These are phyloP conservation scores for Athelia sp. DNA, from an alignment of 1,284 basidiomycete species.

Conservation along the genomic window DNA sequence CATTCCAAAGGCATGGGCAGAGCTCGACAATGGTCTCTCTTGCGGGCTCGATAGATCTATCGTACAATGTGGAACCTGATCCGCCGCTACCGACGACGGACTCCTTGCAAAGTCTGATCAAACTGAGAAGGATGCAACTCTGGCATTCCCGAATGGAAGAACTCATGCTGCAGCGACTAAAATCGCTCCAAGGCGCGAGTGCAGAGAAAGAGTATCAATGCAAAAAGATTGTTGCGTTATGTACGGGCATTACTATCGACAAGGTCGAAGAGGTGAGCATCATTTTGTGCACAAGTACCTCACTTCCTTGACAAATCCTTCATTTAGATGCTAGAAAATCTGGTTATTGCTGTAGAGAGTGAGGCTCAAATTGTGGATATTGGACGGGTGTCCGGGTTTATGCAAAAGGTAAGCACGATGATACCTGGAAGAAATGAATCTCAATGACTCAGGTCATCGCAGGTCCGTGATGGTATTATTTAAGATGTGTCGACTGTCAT, in stretches of 20 bases:
- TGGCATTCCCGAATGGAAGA: slow-evolving; percentile 82
- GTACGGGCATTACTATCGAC: slow-evolving; percentile 83
- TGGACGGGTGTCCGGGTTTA: slow-evolving; percentile 82
- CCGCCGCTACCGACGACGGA: slow-evolving; percentile 62
- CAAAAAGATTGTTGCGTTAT: slow-evolving; percentile 87
- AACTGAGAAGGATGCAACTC: slow-evolving; percentile 67
- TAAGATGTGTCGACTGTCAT: slow-evolving; percentile 23
- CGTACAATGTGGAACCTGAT: slow-evolving; percentile 60
- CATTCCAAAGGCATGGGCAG: slow-evolving; percentile 68
- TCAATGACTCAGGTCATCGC: slow-evolving; percentile 1
- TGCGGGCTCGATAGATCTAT: slow-evolving; percentile 48
- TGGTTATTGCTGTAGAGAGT: slow-evolving; percentile 86
- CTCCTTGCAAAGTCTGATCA: slow-evolving; percentile 55
- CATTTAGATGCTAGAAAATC: slow-evolving; percentile 78
- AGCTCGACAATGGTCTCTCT: slow-evolving; percentile 55
- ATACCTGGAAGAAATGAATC: background rate
- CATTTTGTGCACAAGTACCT: background rate
- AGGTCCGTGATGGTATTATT: slow-evolving; percentile 70
- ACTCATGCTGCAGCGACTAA: slow-evolving; percentile 66
- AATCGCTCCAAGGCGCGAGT: slow-evolving; percentile 71
- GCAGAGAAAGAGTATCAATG: slow-evolving; percentile 87
- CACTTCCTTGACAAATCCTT: slow-evolving; percentile 1
- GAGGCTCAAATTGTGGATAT: slow-evolving; percentile 84
- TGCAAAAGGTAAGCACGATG: slow-evolving; percentile 62
- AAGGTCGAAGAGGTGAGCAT: slow-evolving; percentile 82